These are phyloP conservation scores for Chaetomium tenue DNA, from an alignment of 495 filamentous ascomycete genomes.

Conservation along the genomic window DNA sequence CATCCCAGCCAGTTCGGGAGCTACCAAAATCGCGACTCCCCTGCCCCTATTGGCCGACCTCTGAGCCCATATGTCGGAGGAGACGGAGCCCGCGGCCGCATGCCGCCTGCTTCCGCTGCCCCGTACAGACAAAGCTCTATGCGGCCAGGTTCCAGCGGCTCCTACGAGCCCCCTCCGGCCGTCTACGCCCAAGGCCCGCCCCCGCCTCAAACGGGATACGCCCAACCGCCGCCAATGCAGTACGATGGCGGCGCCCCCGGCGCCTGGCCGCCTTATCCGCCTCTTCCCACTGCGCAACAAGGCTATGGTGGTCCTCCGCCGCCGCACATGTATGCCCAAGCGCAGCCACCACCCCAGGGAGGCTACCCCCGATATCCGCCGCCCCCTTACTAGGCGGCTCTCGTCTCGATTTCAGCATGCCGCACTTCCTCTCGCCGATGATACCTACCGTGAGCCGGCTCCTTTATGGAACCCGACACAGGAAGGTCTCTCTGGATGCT, in stretches of 20 bases:
- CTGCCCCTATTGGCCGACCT: slow-evolving; percentile 39
- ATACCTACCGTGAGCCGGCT: no score
- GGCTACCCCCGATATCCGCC: slow-evolving; percentile 22
- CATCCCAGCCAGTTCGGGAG: slow-evolving; percentile 29
- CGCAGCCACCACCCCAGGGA: slow-evolving; percentile 17
- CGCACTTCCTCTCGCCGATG: no score
- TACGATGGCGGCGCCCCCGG: slow-evolving; percentile 9
- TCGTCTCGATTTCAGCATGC: no score
- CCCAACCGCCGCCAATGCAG: slow-evolving; percentile 11
- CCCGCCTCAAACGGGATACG: slow-evolving; percentile 21
- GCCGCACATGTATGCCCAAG: slow-evolving; percentile 25
- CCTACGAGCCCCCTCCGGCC: slow-evolving; percentile 47
- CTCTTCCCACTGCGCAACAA: slow-evolving; percentile 16
- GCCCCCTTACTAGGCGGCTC: slow-evolving; percentile 19
- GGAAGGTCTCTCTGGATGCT: no score
- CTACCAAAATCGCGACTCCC: slow-evolving; percentile 42
- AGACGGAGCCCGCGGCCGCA: slow-evolving; percentile 25
- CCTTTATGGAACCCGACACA: no score
- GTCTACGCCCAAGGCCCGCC: slow-evolving; percentile 31
- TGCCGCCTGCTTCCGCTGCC: slow-evolving; percentile 16
- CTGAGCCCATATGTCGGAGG: slow-evolving; percentile 40
- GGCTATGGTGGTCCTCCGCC: slow-evolving; percentile 25
- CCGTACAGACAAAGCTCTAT: slow-evolving; percentile 46
- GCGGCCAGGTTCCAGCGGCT: slow-evolving; percentile 44
- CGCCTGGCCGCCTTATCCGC: slow-evolving; percentile 21